Conservation (phyloP, 1,284 basidiomycete species). For the Spongiforma sp. region DNA sequence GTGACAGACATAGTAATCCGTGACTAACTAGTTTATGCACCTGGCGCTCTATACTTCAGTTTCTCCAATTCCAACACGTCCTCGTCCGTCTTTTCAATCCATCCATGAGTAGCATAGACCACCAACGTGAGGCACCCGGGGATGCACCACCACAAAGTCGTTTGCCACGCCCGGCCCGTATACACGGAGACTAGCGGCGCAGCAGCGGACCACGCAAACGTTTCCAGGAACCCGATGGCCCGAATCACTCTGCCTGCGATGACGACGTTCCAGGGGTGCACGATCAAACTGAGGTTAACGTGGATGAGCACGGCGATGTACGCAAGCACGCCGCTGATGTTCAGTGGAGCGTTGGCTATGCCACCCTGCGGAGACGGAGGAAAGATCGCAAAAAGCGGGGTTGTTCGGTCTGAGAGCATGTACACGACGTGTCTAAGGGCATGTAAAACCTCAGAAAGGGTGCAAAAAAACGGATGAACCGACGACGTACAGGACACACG, state of each 20-base stretch:
- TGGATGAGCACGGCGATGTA: slow-evolving; percentile 53
- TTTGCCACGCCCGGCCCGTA: slow-evolving; percentile 53
- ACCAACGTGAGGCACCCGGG: slow-evolving; percentile 47
- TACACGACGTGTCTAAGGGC: slow-evolving; percentile 47
- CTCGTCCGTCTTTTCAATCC: slow-evolving; percentile 48
- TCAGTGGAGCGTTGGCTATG: slow-evolving; percentile 34
- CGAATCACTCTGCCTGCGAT: slow-evolving; percentile 32
- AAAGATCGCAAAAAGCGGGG: slow-evolving; percentile 50
- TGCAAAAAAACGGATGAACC: not conserved
- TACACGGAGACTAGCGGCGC: slow-evolving; percentile 53
- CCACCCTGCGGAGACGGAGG: slow-evolving; percentile 31
- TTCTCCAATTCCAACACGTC: slow-evolving; percentile 55
- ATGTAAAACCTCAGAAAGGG: no score
- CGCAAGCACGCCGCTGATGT: slow-evolving; percentile 46
- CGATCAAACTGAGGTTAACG: slow-evolving; percentile 48
- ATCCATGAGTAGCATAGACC: slow-evolving; percentile 48
- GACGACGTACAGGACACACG: slow-evolving; percentile 48
- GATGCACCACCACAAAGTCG: slow-evolving; percentile 56
- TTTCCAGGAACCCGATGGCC: slow-evolving; percentile 48
- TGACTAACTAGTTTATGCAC: slow-evolving; percentile 50
- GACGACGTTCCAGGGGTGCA: slow-evolving; percentile 38
- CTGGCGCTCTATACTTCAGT: slow-evolving; percentile 57
- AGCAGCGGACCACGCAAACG: slow-evolving; percentile 50
- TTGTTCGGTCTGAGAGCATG: slow-evolving; percentile 44
- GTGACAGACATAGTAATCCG: no score